Evolutionary conservation across 2,329 filamentous ascomycete species (phyloP), one percentile per base, ranked within the genome.

Genomic region (Fusarium decemcellulare): DNA sequence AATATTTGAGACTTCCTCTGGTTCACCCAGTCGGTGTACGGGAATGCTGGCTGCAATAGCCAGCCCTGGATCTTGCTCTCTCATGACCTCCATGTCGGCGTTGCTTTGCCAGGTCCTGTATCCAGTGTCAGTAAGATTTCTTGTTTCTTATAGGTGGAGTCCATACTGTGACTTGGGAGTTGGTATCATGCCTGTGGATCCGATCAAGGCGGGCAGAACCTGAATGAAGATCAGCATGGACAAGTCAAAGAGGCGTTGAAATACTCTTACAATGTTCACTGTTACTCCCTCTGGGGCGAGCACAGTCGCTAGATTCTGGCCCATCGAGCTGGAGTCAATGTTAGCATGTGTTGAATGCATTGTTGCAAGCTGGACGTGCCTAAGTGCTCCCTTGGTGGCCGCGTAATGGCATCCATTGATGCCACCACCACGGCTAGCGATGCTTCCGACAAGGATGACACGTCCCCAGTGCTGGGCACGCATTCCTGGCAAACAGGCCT

Each of bases 391-490:
- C 53, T 79, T 79, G 3, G 77, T 75, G 5, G 78, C 76, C 5
- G 77, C 76, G n/a, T 80, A 79, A 15, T 79, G 78, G 2, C 78
- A 80, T 4, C 78, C 78, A 23, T 80, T 80, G 14, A 80, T 73
- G 0, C 78, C 78, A 0, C 78, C 77, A 2, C 78, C 78, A 16
- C 71, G 66, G 43, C 76, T 73, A 12, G 78, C 76, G 23, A 80
- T 79, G 50, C 77, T 80, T 8, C 78, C 77, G 3, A 80, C 68
- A 10, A 80, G 59, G 14, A 80, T 71, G 8, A 80, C 70, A 0
- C 78, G 63, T 2, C 78, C 78, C 78, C 77, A 80, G 2, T 62
- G 53, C 60, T 80, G 78, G 0, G 55, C 29, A 8, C 78, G 69
- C 78, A 80, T 80, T 0, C 74, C 75, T 12, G 68, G 57, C 3